Conservation (phyloP, 1,139 yeast species). For the Suhomyces ambrosiae region DNA sequence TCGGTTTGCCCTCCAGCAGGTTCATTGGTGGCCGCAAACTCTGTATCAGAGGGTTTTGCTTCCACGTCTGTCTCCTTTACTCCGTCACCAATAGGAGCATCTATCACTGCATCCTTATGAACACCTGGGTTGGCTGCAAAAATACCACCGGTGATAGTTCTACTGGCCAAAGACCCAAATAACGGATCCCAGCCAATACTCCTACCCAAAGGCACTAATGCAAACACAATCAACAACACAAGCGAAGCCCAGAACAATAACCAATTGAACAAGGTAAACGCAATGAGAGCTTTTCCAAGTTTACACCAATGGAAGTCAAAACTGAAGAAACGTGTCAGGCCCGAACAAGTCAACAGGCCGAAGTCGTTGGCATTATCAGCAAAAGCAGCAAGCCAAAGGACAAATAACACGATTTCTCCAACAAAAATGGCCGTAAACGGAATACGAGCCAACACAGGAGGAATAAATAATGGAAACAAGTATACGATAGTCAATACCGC, state of each 20-base stretch:
- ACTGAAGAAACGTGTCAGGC: not conserved
- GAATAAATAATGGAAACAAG: slow-evolving; percentile 18
- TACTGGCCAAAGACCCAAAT: slow-evolving; percentile 1
- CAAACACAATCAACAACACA: slow-evolving; percentile 23
- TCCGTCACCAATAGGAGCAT: too few species aligned
- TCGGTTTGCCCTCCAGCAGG: too few species aligned
- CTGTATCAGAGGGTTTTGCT: not conserved
- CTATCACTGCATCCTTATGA: slow-evolving; percentile 2
- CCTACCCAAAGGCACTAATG: slow-evolving; percentile 23
- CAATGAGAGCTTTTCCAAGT: slow-evolving; percentile 31
- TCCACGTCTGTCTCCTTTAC: too few species aligned
- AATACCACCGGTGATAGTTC: slow-evolving; percentile 7
- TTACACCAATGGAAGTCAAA: slow-evolving; percentile 20
- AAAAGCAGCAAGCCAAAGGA: slow-evolving; percentile 23
- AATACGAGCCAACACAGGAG: slow-evolving; percentile 20
- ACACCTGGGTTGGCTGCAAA: slow-evolving; percentile 2
- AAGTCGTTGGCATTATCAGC: slow-evolving; percentile 27
- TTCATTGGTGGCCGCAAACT: too few species aligned
- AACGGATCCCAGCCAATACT: slow-evolving; percentile 1
- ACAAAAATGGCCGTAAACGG: slow-evolving; percentile 19
- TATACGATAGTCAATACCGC: slow-evolving; percentile 28
- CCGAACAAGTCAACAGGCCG: slow-evolving; percentile 26
- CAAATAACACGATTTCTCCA: slow-evolving; percentile 24
- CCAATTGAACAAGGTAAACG: slow-evolving; percentile 35
- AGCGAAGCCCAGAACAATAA: slow-evolving; percentile 27